These are phyloP conservation scores for Tilletia indica DNA, from an alignment of 1,284 basidiomycete species.

Conservation along the genomic window DNA sequence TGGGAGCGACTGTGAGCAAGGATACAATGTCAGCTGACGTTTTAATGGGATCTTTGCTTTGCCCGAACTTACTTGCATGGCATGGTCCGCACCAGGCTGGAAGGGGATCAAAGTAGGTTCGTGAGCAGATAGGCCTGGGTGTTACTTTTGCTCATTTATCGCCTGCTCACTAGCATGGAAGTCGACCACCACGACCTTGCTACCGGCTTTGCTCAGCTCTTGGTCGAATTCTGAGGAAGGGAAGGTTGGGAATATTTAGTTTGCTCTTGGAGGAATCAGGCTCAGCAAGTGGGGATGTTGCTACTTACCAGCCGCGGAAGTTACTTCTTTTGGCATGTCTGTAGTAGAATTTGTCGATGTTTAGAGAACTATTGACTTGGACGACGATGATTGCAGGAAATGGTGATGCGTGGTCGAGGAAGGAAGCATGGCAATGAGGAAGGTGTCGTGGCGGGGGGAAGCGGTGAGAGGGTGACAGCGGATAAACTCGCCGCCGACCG, in stretches of 20 bases:
- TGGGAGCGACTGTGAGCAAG: slow-evolving; percentile 26
- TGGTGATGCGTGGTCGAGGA: too few species aligned
- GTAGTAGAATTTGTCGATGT: too few species aligned
- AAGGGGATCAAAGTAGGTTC: background rate
- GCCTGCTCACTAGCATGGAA: slow-evolving; percentile 23
- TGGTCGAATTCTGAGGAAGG: slow-evolving; percentile 27
- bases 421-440: too few species aligned
- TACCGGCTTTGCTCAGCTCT: slow-evolving; percentile 20
- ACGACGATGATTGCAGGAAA: too few species aligned
- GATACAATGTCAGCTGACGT: slow-evolving; percentile 6
- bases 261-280: too few species aligned
- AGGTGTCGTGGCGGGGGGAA: too few species aligned
- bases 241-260: background rate
- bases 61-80: background rate
- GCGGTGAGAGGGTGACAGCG: too few species aligned
- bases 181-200: slow-evolving; percentile 29
- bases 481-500: too few species aligned
- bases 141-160: background rate
- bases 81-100: too few species aligned
- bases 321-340: background rate
- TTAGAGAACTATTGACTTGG: too few species aligned
- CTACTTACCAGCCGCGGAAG: background rate
- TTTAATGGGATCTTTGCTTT: background rate
- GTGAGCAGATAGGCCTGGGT: too few species aligned
- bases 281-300: too few species aligned